These are phyloP conservation scores for Paracoccidioides lutzii DNA, from an alignment of 2,329 filamentous ascomycete genomes.

Conservation along the genomic window DNA sequence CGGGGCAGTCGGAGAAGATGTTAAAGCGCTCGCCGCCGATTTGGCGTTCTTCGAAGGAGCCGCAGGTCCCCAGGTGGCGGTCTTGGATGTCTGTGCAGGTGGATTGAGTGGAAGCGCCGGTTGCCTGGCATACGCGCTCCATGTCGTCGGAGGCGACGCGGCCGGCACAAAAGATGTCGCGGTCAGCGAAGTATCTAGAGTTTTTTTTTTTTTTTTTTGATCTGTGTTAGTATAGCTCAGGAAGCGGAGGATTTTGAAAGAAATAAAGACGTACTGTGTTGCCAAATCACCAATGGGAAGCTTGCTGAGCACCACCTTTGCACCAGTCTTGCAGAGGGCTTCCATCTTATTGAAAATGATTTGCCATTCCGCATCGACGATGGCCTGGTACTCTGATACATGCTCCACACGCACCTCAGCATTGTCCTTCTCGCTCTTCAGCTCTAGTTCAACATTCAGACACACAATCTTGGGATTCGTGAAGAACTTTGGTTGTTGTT, in stretches of 20 bases:
- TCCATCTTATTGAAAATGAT: conserved; percentile 99
- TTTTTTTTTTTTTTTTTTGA: background rate
- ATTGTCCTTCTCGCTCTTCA: conserved; percentile 99
- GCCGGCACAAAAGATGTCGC: conserved; percentile 95
- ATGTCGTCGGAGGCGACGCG: conserved; percentile 85
- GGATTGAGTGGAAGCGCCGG: conserved; percentile 81
- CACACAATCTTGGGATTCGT: conserved; percentile 91
- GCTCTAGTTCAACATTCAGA: conserved; percentile 91
- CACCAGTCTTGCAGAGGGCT: conserved; percentile 81
- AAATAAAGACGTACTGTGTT: conserved; percentile 50
- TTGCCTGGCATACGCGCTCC: conserved; percentile 90
- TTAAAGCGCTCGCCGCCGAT: conserved; percentile 97
- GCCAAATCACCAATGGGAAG: conserved; percentile 94
- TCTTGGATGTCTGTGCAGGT: conserved; percentile 90
- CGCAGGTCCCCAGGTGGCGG: conserved; percentile 83
- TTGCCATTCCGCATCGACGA: conserved; percentile 98
- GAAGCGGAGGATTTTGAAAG: background rate
- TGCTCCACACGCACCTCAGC: conserved; percentile 96
- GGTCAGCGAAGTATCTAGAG: conserved; percentile 71
- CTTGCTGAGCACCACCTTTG: conserved; percentile 95
- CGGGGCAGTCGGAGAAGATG: conserved; percentile 92
- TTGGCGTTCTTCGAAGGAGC: conserved; percentile 84
- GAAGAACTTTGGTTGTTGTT: conserved; percentile 96
- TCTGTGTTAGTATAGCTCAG: background rate
- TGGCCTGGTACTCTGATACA: conserved; percentile 97